A percentile compares a stretch with the other conserved stretches of the same genome.
phyloP scores from a whole-genome alignment of 139 green algal species.

The Nannochloris sp. region DNA sequence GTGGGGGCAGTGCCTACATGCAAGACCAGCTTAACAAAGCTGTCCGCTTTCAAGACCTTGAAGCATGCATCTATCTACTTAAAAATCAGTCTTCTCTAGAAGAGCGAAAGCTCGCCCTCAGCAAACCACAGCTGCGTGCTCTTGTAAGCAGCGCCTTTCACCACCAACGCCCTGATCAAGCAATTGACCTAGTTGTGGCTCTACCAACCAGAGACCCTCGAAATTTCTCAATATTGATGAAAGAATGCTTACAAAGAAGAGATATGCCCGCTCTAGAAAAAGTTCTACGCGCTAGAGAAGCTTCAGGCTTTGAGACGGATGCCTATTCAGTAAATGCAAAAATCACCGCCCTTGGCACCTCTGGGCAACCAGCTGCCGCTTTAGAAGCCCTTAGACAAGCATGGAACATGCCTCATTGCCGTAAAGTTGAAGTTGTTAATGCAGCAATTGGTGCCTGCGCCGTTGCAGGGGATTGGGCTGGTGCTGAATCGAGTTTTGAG shows the following conservation, averaged over 20 bases:
- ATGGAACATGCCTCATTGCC: not conserved
- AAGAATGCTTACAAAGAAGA: not conserved
- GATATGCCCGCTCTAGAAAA: constrained; percentile 8
- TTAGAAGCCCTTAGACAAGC: constrained; percentile 11
- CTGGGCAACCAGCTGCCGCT: constrained; percentile 10
- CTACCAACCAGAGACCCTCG: not conserved
- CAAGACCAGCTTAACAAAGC: not conserved
- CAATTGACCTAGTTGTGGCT: not conserved
- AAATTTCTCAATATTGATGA: constrained; percentile 2
- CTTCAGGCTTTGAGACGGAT: constrained; percentile 7
- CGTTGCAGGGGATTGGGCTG: constrained; percentile 16
- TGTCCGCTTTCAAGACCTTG: not conserved
- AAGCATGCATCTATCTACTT: constrained; percentile 5
- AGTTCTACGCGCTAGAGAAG: constrained; percentile 2
- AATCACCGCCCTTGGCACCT: constrained; percentile 3
- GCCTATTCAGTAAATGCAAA: not conserved
- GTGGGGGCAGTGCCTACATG: no score
- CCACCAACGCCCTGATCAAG: not conserved
- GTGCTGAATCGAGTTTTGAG: constrained; percentile 8
- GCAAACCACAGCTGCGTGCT: not conserved
- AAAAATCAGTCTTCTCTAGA: not conserved
- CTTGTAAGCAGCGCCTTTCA: not conserved
- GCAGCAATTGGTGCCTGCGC: constrained; percentile 34
- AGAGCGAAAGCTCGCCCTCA: not conserved
- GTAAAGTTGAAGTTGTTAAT: constrained; percentile 32